These are phyloP conservation scores for Carallia brachiata DNA, from an alignment of 345 rosid genomes.

Conservation along the genomic window DNA sequence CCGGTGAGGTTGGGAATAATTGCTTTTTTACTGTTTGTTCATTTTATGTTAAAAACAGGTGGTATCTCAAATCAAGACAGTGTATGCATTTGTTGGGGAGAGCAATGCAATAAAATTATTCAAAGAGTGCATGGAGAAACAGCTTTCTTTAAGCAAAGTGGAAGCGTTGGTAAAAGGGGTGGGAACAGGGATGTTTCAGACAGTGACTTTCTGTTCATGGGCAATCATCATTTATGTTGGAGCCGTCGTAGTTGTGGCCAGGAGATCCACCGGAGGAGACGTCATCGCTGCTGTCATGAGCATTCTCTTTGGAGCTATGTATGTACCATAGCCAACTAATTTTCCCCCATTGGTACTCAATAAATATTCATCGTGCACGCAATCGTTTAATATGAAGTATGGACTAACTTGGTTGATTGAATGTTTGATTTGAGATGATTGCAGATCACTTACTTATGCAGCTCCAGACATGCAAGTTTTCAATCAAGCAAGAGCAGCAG, in stretches of 20 bases:
- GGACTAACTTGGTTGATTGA: no score
- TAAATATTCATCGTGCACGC: no score
- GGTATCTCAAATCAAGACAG: constrained; percentile 58
- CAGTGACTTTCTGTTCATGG: constrained; percentile 56
- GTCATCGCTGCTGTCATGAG: constrained; percentile 58
- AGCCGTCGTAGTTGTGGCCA: constrained; percentile 41
- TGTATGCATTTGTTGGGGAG: constrained; percentile 64
- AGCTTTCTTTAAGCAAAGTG: constrained; percentile 39
- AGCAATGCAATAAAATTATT: constrained; percentile 38
- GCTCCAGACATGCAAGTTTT: constrained; percentile 70
- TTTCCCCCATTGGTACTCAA: neutral
- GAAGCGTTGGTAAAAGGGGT: constrained; percentile 66
- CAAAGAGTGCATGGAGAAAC: constrained; percentile 44
- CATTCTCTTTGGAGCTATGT: constrained; percentile 70
- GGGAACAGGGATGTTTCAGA: constrained; percentile 58
- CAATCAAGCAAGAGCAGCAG: constrained; percentile 68
- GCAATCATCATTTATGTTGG: constrained; percentile 61
- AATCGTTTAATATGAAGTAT: no score
- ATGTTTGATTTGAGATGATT: neutral
- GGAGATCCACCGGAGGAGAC: constrained; percentile 49
- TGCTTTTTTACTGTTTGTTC: no score
- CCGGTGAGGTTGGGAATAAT: no score
- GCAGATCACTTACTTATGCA: constrained; percentile 61
- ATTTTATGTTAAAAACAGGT: constrained; percentile 27
- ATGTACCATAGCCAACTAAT: constrained; percentile 9